phyloP scores from a whole-genome alignment of 495 filamentous ascomycete species.

The Xylaria intraflava region DNA sequence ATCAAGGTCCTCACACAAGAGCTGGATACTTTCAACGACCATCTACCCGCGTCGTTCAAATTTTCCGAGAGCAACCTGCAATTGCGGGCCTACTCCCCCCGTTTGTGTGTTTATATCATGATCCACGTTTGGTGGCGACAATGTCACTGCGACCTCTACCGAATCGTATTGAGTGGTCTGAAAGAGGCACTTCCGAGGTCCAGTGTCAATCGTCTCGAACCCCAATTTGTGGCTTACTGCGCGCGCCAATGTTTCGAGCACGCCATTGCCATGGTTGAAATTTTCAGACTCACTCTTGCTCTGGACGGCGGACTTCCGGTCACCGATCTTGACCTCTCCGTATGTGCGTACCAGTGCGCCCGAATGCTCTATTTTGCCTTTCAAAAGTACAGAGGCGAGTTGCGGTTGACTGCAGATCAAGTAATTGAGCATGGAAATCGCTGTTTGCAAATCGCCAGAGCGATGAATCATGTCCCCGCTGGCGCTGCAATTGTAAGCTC shows the following conservation, averaged over 20 bases:
- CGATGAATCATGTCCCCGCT: slow-evolving; percentile 29
- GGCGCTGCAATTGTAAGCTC: slow-evolving; percentile 36
- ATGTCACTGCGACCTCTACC: slow-evolving; percentile 45
- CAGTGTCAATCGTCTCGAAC: slow-evolving; percentile 32
- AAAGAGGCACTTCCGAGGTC: slow-evolving; percentile 35
- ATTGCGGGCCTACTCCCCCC: slow-evolving; percentile 42
- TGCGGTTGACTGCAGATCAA: slow-evolving; percentile 21
- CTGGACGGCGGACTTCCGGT: slow-evolving; percentile 35
- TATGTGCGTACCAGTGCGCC: slow-evolving; percentile 43
- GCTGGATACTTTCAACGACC: slow-evolving; percentile 38
- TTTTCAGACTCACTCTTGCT: slow-evolving; percentile 37
- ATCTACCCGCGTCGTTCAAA: slow-evolving; percentile 39
- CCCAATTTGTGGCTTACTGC: slow-evolving; percentile 31
- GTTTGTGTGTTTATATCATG: slow-evolving; percentile 44
- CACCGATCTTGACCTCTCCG: slow-evolving; percentile 42
- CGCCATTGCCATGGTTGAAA: slow-evolving; percentile 42
- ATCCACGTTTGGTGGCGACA: slow-evolving; percentile 47
- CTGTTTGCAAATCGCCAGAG: slow-evolving; percentile 27
- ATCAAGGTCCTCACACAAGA: slow-evolving; percentile 37
- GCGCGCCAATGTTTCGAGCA: slow-evolving; percentile 41
- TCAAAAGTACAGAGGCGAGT: slow-evolving; percentile 17
- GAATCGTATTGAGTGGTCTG: slow-evolving; percentile 38
- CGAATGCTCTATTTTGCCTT: slow-evolving; percentile 31
- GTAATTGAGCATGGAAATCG: slow-evolving; percentile 24
- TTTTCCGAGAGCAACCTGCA: slow-evolving; percentile 44